Percentiles rank a stretch among this genome's conserved stretches.
These are phyloP conservation scores for Dianthus caryophyllus DNA, from an alignment of 148 eudicot species.

Conservation along the genomic window DNA sequence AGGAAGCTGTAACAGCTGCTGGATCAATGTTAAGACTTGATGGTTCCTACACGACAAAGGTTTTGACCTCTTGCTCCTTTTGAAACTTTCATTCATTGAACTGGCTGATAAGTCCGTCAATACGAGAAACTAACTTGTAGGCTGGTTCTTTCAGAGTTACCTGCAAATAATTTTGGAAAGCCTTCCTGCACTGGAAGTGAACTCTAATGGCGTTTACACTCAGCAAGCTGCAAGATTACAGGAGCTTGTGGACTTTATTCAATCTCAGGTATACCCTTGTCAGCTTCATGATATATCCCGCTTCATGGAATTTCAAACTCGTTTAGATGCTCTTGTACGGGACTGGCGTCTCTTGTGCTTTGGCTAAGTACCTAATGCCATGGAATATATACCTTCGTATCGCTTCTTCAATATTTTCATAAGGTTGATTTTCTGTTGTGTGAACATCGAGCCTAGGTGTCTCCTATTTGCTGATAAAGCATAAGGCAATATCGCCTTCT, in stretches of 20 bases:
- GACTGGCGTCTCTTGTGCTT: conserved; percentile 2
- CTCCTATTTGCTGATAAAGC: too few relatives aligned
- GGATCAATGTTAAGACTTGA: conserved; percentile 80
- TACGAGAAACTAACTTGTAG: conserved; percentile 16
- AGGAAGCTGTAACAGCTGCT: conserved; percentile 78
- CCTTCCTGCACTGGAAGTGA: conserved; percentile 62
- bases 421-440: neutral
- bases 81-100: neutral
- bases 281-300: neutral
- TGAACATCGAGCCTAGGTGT: too few relatives aligned
- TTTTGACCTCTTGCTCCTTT: conserved; percentile 18
- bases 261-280: conserved; percentile 62
- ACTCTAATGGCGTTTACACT: conserved; percentile 71
- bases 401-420: neutral
- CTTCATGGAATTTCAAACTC: neutral
- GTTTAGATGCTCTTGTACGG: neutral
- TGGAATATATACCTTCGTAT: neutral
- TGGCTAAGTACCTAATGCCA: neutral
- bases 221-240: conserved; percentile 88
- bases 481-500: too few relatives aligned
- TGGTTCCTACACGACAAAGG: conserved; percentile 94
- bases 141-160: conserved; percentile 52
- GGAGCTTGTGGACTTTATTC: conserved; percentile 81
- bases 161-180: conserved; percentile 72
- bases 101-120: neutral